Evolutionary conservation across 139 green algal genomes (phyloP), one percentile per base, ranked within the genome.

Genomic region (Gonium pectorale): DNA sequence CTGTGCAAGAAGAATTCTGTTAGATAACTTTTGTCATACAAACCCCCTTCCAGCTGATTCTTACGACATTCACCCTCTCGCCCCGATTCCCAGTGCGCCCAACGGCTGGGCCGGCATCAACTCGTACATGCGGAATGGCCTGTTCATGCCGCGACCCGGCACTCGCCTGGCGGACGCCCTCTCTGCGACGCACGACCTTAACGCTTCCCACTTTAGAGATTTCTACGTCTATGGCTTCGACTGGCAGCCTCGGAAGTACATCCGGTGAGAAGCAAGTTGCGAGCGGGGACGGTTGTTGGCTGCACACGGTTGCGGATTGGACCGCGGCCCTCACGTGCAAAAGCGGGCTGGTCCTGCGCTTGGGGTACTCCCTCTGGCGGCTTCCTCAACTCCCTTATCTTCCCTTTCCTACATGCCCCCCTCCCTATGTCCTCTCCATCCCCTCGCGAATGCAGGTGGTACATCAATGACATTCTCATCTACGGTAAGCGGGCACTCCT

Each of bases 31-130:
- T 11, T 15, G 13, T 11, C 46, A 54, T 15, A 11, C 15, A 11
- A 54, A 54, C 46, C 46, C 46, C 46, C 46, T 15, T 15, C 46
- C 46, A 11, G 13, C 46, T 54, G 11, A 11, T 11, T 11, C 46
- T 54, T n/a, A n/a, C n/a, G n/a, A n/a, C n/a, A n/a, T n/a, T n/a
- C n/a, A n/a, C n/a, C n/a, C n/a, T n/a, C n/a, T n/a, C n/a, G n/a
- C n/a, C n/a, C n/a, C n/a, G n/a, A n/a, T n/a, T n/a, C 5, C 21
- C 72, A 54, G 51, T 31, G 17, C 24, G 2, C 56, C 74, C n/a
- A 82, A 82, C 60, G 74, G 74, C 74, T 82, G 74, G 74, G 56
- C 41, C 17, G 74, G 74, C 21, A 19, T 59, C 40, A 82, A 82
- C 73, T 63, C 46, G 52, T 67, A 80, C 71, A 67, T 80, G 71